Conservation (phyloP, 352 stramenopile genomes). For the Globisporangium camurandrum region DNA sequence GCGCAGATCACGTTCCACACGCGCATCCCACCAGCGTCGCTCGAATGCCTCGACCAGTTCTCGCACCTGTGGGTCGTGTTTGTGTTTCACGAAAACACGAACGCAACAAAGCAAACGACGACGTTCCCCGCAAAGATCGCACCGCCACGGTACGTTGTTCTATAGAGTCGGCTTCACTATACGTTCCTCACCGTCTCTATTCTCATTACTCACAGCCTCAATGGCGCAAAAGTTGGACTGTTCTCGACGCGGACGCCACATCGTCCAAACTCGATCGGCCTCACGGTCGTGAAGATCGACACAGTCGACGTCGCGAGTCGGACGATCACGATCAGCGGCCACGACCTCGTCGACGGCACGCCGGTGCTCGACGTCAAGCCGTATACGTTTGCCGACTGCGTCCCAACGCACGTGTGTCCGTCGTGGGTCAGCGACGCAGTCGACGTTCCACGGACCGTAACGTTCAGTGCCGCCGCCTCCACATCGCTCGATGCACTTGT, state of each 20-base stretch:
- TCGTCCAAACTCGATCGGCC: constrained; percentile 92
- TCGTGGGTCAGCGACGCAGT: constrained; percentile 61
- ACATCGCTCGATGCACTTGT: constrained; percentile 35
- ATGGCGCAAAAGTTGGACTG: constrained; percentile 86
- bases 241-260: constrained; percentile 97
- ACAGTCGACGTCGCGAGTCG: constrained; percentile 63
- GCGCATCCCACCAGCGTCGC: constrained; percentile 57
- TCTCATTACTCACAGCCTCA: constrained; percentile 24
- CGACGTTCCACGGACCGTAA: constrained; percentile 37
- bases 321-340: constrained; percentile 86
- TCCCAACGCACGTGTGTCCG: constrained; percentile 46
- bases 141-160: constrained; percentile 28
- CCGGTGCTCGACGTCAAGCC: constrained; percentile 98
- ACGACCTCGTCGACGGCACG: constrained; percentile 95
- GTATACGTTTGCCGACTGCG: constrained; percentile 88
- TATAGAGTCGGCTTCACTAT: not conserved
- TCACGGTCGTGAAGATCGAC: constrained; percentile 90
- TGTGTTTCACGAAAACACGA: constrained; percentile 90
- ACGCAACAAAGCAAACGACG: constrained; percentile 56
- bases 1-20: constrained; percentile 73
- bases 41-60: constrained; percentile 82
- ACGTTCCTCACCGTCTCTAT: not conserved
- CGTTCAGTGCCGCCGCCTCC: constrained; percentile 40
- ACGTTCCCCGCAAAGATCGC: constrained; percentile 81
- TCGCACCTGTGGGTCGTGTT: constrained; percentile 89